Base-by-base conservation (phyloP, 2,329 filamentous ascomycete species). In the Xylariales sp. region DNA sequence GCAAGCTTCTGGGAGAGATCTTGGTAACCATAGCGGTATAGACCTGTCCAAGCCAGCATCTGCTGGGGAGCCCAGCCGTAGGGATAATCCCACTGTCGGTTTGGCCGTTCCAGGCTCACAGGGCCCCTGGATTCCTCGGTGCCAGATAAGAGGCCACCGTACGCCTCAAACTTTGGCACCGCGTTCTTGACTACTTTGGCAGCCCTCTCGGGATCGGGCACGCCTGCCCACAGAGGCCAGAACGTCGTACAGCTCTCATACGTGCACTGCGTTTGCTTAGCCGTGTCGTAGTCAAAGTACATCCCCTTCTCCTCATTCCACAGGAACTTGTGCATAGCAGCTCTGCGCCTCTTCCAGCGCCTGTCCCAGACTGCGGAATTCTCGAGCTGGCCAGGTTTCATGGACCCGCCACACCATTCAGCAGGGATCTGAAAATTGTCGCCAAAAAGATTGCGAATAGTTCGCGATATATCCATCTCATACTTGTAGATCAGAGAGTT, bases 41-140 rank as follows among this genome's bases (percentile, higher is more conserved):
- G 70, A 3, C 90, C 93, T 1, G 88, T 90, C 93, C 93, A 98
- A 1, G 93, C 91, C 29, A 98, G 78, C 68, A 98, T 97, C 69
- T 98, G 93, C 70, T 98, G 93, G 21, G 93, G 93, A 39, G 93
- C 93, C 93, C 93, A 98, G 42, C 93, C 93, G 57, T 93, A 97
- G 1, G 93, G 93, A 59, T 89, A 97, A 60, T 98, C 93, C 93
- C 93, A 98, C 60, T 98, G 93, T 51, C 93, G 81, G 61, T 96
- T 97, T 6, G 93, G 93, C 33, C 91, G 78, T 51, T 90, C 79
- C 27, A 96, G 64, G 11, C 85, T 82, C 44, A 95, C 70, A 21
- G 73, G 69, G 28, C 93, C 93, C 30, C 93, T 85, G 38, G 88
- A 95, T 61, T 89, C 79, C 57, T 95, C 82, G 0, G 91, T 95